Conservation (phyloP, 192 early-diverging fungal genomes). For the Thamnidium elegans region DNA sequence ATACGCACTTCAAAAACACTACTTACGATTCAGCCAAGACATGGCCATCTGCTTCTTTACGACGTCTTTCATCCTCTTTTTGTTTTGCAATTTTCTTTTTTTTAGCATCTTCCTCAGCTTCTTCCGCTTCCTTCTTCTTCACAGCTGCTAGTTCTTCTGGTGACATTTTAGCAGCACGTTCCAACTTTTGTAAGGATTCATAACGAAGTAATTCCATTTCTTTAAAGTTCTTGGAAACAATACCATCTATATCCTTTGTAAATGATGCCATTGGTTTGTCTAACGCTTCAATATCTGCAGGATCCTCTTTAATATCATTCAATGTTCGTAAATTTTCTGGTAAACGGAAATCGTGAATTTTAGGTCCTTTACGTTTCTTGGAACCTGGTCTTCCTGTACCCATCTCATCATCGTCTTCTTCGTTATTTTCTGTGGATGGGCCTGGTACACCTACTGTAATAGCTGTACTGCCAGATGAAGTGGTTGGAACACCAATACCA, state of each 20-base stretch:
- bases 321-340: slow-evolving; percentile 20
- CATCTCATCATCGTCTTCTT: slow-evolving; percentile 1
- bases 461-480: too few relatives aligned
- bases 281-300: slow-evolving; percentile 1
- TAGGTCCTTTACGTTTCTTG: too few relatives aligned
- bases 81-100: slow-evolving; percentile 16
- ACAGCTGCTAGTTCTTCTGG: background rate
- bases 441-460: background rate
- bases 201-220: slow-evolving; percentile 20
- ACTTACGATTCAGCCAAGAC: slow-evolving; percentile 25
- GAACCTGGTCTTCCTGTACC: too few relatives aligned
- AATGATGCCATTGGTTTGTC: slow-evolving; percentile 23
- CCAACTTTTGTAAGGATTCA: background rate
- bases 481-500: background rate
- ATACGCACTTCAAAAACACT: too few relatives aligned
- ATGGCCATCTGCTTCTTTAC: background rate
- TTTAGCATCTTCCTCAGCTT: background rate
- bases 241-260: slow-evolving; percentile 20
- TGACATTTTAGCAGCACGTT: slow-evolving; percentile 3
- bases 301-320: slow-evolving; percentile 24
- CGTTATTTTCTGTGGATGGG: background rate
- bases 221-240: slow-evolving; percentile 30
- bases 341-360: too few relatives aligned
- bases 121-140: slow-evolving; percentile 4
- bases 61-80: background rate